Conservation (phyloP, 495 filamentous ascomycete species). For the Bathelium albidoporum region DNA sequence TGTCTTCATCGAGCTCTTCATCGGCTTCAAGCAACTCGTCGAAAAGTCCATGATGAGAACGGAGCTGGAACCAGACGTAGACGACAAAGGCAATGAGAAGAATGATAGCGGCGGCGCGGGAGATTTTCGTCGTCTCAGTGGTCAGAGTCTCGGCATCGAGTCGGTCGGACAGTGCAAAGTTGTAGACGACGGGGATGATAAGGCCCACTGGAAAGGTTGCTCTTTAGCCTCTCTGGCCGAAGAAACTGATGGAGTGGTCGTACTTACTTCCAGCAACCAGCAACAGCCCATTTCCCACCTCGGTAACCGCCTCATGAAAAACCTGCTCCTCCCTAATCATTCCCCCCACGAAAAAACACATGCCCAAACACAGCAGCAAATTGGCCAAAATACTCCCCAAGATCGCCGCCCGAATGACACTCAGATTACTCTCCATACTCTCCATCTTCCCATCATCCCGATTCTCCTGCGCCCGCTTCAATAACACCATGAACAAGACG, state of each 20-base stretch:
- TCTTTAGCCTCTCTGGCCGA: background rate
- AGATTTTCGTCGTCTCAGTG: conserved; percentile 51
- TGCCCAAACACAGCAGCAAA: conserved; percentile 56
- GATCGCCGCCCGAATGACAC: conserved; percentile 68
- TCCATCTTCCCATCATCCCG: background rate
- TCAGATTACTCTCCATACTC: conserved; percentile 33
- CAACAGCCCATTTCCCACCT: conserved; percentile 49
- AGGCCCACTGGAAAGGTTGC: conserved; percentile 46
- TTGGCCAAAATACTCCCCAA: conserved; percentile 74
- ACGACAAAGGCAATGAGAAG: conserved; percentile 66
- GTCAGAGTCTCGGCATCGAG: conserved; percentile 33
- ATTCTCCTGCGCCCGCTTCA: conserved; percentile 28
- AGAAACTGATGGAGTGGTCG: background rate
- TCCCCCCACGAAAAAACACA: conserved; percentile 23
- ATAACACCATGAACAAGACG: conserved; percentile 22
- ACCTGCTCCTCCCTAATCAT: conserved; percentile 21
- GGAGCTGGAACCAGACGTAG: conserved; percentile 73
- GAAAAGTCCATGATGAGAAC: conserved; percentile 74
- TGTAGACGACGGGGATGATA: conserved; percentile 71
- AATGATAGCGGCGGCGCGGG: conserved; percentile 64
- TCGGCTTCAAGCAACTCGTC: conserved; percentile 59
- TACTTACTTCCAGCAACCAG: conserved; percentile 52
- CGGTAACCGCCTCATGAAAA: conserved; percentile 23
- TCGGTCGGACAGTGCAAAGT: conserved; percentile 43
- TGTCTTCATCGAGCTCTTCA: conserved; percentile 60